Conservation (phyloP, 805 yeast genomes). For the Starmerella cellae region DNA sequence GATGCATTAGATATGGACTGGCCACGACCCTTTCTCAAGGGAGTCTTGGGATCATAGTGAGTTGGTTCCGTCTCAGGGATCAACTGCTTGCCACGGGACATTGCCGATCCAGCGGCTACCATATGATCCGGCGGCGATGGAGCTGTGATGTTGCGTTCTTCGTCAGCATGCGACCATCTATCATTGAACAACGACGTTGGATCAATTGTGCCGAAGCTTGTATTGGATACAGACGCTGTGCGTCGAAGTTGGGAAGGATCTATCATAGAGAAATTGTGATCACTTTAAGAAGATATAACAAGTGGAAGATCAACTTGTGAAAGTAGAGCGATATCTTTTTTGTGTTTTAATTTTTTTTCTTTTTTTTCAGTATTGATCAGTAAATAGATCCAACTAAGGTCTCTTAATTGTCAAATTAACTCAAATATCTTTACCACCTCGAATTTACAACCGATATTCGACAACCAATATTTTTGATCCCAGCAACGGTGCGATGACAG, state of each 20-base stretch:
- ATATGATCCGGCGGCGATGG: not conserved
- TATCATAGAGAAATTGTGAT: no score
- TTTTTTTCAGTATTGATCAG: no score
- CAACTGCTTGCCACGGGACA: not conserved
- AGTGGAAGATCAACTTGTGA: no score
- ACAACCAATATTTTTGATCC: no score
- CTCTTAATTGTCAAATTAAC: no score
- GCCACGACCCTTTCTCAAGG: constrained; percentile 12
- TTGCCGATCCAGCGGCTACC: not conserved
- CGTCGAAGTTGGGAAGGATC: not conserved
- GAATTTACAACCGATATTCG: no score
- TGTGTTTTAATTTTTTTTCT: no score
- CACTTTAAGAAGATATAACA: no score
- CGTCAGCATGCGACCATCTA: constrained; percentile 3
- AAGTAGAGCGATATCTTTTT: no score
- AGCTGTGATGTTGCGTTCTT: not conserved
- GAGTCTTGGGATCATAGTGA: constrained; percentile 4
- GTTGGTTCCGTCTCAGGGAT: not conserved
- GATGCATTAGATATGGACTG: constrained; percentile 5
- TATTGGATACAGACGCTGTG: not conserved
- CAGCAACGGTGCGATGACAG: no score
- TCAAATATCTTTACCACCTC: no score
- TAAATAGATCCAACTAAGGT: no score
- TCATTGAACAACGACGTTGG: constrained; percentile 7
- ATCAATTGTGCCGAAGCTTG: constrained; percentile 2